Evolutionary conservation across 805 yeast genomes (phyloP), one percentile per base, ranked within the genome.

Genomic region (Komagataella mondaviorum): DNA sequence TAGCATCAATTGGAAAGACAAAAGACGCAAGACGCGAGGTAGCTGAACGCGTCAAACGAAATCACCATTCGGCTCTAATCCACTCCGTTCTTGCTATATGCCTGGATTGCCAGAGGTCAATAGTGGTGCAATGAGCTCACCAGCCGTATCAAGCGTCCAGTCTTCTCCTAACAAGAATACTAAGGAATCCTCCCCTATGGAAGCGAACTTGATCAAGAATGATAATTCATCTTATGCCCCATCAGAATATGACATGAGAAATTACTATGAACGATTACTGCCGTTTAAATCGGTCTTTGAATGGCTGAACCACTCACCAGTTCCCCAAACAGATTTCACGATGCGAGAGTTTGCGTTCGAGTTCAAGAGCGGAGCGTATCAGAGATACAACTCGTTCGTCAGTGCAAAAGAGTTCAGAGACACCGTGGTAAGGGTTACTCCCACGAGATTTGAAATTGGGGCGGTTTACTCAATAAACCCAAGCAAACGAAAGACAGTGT

Each of bases 341-440:
- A 80, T 86, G 76, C 76, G 99, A 56, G 99, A 93, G 64, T 83
- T 93, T 63, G 98, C 99, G 2, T 88, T 85, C 71, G 96, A 91
- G 53, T 81, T 84, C 60, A 75, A 85, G 56, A 79, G 87, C 30
- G 97, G 95, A 14, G 93, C 89, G 1, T 93, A 91, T 63, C 85
- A 87, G 57, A 84, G 99, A 57, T 91, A 90, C 69, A 85, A 84
- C 60, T 85, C 96, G 1, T 93, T 76, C 58, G 67, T 69, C 1
- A 69, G 76, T 3, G 72, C 71, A 20, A 85, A 80, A 46, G 95
- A 86, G 48, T 88, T 93, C 68, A 87, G 85, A 60, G 70, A 75
- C n/a, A 80, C 86, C 10, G 91, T 90, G 3, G 73, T 83, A 18
- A 73, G 70, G 49, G 77, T 88, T 14, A 80, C 81, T 53, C 99